Conservation (phyloP, 345 rosid species). For the thale cress (Arabidopsis thaliana) region TAIR10.1 NC_003074.8:5511001-5511500, state of each 20-base stretch:
- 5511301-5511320: slow-evolving; percentile 55
- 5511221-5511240: slow-evolving; percentile 90
- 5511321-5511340: slow-evolving; percentile 81
- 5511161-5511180: slow-evolving; percentile 62
- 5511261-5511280: slow-evolving; percentile 4
- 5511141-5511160: slow-evolving; percentile 83
- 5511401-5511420: slow-evolving; percentile 79
- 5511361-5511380: slow-evolving; percentile 85
- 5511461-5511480: slow-evolving; percentile 58
- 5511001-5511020: slow-evolving; percentile 87
- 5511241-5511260: slow-evolving; percentile 27
- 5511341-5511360: slow-evolving; percentile 83
- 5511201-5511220: slow-evolving; percentile 78
- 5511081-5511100: slow-evolving; percentile 55
- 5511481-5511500: slow-evolving; percentile 3
- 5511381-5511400: slow-evolving; percentile 97
- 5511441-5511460: slow-evolving; percentile 40
- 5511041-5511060: slow-evolving; percentile 68
- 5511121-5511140: slow-evolving; percentile 76
- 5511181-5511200: slow-evolving; percentile 85
- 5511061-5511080: slow-evolving; percentile 53
- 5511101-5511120: slow-evolving; percentile 51
- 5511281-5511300: slow-evolving; percentile 18
- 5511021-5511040: slow-evolving; percentile 94
- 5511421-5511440: slow-evolving; percentile 43